Percentiles rank a stretch among this genome's conserved stretches.
Evolutionary conservation across 495 filamentous ascomycete genomes (phyloP).

Genomic region (Tuber melanosporum): DNA sequence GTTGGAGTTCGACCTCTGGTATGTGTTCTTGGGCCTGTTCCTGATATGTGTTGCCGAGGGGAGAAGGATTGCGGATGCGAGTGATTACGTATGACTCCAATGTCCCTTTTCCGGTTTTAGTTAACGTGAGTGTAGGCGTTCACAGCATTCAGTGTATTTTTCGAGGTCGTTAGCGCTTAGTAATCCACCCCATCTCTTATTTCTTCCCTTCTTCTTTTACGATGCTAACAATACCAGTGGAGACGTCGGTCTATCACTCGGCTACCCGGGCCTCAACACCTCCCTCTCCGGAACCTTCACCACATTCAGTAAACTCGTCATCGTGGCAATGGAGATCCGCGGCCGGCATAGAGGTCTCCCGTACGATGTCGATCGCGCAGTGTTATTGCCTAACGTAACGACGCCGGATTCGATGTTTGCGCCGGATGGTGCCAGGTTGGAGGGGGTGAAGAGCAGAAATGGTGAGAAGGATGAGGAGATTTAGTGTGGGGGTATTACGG

Average conservation of each 20-base stretch:
- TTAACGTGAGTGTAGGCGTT: conserved; percentile 50
- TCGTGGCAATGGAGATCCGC: conserved; percentile 85
- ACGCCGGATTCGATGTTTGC: conserved; percentile 50
- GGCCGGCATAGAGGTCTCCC: conserved; percentile 87
- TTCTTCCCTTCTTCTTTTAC: background rate
- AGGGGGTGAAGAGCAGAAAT: background rate
- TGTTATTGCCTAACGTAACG: conserved; percentile 57
- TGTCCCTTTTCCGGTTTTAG: background rate
- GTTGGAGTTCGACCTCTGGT: conserved; percentile 92
- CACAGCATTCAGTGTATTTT: conserved; percentile 73
- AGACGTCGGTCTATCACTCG: conserved; percentile 82
- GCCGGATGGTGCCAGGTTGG: conserved; percentile 18
- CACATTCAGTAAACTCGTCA: conserved; percentile 73
- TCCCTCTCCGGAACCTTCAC: conserved; percentile 75
- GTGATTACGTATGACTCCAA: conserved; percentile 45
- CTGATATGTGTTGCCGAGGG: conserved; percentile 82
- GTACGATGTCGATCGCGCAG: conserved; percentile 82
- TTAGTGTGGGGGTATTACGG: background rate
- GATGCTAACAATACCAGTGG: conserved; percentile 45
- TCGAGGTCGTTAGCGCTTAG: conserved; percentile 87
- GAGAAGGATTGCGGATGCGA: conserved; percentile 50
- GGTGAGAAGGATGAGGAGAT: background rate
- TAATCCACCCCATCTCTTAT: conserved; percentile 6
- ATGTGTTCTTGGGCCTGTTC: conserved; percentile 81
- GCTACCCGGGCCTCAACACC: conserved; percentile 64